Evolutionary conservation across 75 land plant genomes (phyloP).

Genomic region (Picea sitchensis): DNA sequence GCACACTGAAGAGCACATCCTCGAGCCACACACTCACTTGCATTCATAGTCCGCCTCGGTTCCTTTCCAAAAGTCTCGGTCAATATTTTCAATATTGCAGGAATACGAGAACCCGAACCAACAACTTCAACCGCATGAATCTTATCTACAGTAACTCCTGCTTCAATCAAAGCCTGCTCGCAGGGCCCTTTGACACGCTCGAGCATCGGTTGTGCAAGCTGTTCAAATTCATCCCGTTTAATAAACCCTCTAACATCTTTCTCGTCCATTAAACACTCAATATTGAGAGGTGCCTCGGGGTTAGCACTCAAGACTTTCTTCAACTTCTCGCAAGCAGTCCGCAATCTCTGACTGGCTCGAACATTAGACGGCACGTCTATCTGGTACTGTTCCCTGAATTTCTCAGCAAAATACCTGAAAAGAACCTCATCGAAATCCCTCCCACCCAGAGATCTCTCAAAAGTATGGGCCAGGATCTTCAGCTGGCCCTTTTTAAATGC

Average conservation of each 20-base stretch:
- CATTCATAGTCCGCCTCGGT: slow-evolving; percentile 87
- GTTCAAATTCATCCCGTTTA: slow-evolving; percentile 81
- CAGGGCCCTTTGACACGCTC: slow-evolving; percentile 71
- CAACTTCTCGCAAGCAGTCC: slow-evolving; percentile 56
- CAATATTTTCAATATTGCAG: slow-evolving; percentile 70
- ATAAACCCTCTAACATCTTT: slow-evolving; percentile 63
- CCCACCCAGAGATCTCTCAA: slow-evolving; percentile 46
- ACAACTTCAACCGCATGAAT: slow-evolving; percentile 82
- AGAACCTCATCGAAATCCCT: slow-evolving; percentile 62
- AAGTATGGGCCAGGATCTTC: slow-evolving; percentile 39
- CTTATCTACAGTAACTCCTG: slow-evolving; percentile 54
- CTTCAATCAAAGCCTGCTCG: slow-evolving; percentile 64
- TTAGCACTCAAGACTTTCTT: slow-evolving; percentile 64
- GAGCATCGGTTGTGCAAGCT: slow-evolving; percentile 61
- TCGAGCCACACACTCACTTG: slow-evolving; percentile 85
- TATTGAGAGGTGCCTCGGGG: slow-evolving; percentile 49
- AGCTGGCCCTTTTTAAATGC: slow-evolving; percentile 59
- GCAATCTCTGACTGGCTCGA: slow-evolving; percentile 36
- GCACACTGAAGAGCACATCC: slow-evolving; percentile 92
- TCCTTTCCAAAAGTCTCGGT: slow-evolving; percentile 77
- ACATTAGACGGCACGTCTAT: slow-evolving; percentile 46
- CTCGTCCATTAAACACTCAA: slow-evolving; percentile 65
- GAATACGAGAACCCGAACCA: slow-evolving; percentile 83
- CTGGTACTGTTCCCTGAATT: slow-evolving; percentile 46
- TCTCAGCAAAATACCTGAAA: slow-evolving; percentile 35